These are phyloP conservation scores for Metschnikowia matae DNA, from an alignment of 805 yeast genomes.

Conservation along the genomic window DNA sequence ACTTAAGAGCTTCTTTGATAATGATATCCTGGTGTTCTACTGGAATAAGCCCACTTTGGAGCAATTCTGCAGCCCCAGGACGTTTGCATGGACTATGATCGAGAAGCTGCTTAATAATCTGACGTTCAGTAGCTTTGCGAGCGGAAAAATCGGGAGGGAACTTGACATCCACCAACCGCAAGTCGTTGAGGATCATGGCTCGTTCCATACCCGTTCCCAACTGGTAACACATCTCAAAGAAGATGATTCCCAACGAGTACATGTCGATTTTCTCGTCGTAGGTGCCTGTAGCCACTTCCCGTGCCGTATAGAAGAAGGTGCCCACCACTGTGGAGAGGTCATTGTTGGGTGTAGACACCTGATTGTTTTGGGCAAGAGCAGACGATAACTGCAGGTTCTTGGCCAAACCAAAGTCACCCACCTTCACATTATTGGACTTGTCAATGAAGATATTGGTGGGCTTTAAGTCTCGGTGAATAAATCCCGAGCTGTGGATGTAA, in stretches of 20 bases:
- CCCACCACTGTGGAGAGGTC: conserved; percentile 93
- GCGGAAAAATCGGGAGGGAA: conserved; percentile 70
- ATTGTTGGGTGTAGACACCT: conserved; percentile 43
- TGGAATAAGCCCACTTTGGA: conserved; percentile 81
- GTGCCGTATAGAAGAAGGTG: conserved; percentile 88
- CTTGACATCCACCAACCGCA: conserved; percentile 55
- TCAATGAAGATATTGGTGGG: conserved; percentile 96
- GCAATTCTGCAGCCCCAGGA: conserved; percentile 72
- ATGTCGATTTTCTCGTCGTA: conserved; percentile 94
- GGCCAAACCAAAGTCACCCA: conserved; percentile 97
- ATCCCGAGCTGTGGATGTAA: conserved; percentile 90
- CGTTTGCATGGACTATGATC: conserved; percentile 76
- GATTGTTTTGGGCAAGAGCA: conserved; percentile 36
- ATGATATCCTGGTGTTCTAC: conserved; percentile 87
- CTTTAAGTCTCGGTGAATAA: conserved; percentile 91
- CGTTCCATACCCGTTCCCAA: conserved; percentile 94
- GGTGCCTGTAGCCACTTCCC: conserved; percentile 74
- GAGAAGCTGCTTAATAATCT: conserved; percentile 61
- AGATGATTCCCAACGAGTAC: conserved; percentile 91
- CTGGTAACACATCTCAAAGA: conserved; percentile 89
- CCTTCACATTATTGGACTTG: conserved; percentile 79
- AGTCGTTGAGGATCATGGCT: conserved; percentile 59
- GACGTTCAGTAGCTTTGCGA: conserved; percentile 55
- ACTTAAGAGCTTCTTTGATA: conserved; percentile 81
- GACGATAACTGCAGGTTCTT: conserved; percentile 66